Evolutionary conservation across 768 basidiomycete genomes (phyloP).

Genomic region (Lactarius sanguifluus): DNA sequence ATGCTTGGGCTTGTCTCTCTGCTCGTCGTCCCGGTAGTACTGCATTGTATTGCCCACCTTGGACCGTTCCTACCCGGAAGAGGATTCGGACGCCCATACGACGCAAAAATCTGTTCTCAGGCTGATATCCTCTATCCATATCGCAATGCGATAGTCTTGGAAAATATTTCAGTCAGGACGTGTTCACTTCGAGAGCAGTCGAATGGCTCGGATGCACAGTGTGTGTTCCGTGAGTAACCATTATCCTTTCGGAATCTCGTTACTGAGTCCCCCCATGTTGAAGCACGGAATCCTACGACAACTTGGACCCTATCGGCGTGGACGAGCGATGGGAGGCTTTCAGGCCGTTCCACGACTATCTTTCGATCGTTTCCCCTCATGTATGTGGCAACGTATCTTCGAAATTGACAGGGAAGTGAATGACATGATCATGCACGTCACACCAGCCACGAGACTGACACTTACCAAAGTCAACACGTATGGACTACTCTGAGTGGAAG

Average conservation of each 20-base stretch:
- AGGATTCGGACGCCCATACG: background rate
- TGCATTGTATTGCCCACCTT: background rate
- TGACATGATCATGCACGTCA: background rate
- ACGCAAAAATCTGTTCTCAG: slow-evolving; percentile 30
- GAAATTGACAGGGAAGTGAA: too few species aligned
- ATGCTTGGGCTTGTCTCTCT: background rate
- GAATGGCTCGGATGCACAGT: slow-evolving; percentile 44
- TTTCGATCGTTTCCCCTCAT: slow-evolving; percentile 58
- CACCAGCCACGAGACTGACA: slow-evolving; percentile 48
- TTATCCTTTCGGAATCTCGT: background rate
- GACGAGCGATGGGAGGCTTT: slow-evolving; percentile 49
- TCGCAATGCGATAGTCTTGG: slow-evolving; percentile 35
- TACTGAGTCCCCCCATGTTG: background rate
- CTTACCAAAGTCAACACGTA: slow-evolving; percentile 61
- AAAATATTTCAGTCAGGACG: background rate
- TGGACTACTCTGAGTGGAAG: slow-evolving; percentile 59
- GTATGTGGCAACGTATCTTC: slow-evolving; percentile 37
- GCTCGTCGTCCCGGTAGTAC: background rate
- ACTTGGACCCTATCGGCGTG: slow-evolving; percentile 46
- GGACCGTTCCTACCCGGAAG: background rate
- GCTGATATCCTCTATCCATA: slow-evolving; percentile 35
- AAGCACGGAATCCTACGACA: slow-evolving; percentile 54
- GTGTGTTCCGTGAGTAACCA: slow-evolving; percentile 38
- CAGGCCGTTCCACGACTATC: slow-evolving; percentile 42
- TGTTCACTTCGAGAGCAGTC: slow-evolving; percentile 30